Evolutionary conservation across 2,329 filamentous ascomycete species (phyloP), one percentile per base, ranked within the genome.

Genomic region (Phoma herbarum): DNA sequence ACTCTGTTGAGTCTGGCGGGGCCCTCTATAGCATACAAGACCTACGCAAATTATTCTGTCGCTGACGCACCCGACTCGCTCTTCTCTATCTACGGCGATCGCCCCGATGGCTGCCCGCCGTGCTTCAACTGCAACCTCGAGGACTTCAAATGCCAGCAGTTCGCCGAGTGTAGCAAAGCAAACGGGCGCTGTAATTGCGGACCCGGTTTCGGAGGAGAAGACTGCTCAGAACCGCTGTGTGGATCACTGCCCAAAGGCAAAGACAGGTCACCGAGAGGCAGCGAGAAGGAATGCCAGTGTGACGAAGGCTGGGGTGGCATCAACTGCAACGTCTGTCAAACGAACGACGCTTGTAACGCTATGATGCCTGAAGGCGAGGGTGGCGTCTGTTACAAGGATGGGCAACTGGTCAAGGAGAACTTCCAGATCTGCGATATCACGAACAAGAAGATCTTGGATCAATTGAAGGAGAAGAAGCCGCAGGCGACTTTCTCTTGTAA

Each of bases 41-140:
- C 72, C 28, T 70, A 70, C 57, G 58, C 70, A 48, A 76, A 78
- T 57, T 70, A 86, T 84, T 79, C 81, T 86, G 66, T 80, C 86
- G 68, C 86, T 86, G 71, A 77, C 33, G 55, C 69, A 31, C 71
- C 74, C 33, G 63, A 70, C 9, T 60, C 69, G 41, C 86, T 90
- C 74, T 82, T 93, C 73, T 85, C 89, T 35, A 80, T 93, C 45
- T 86, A 91, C 79, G 89, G 87, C 65, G 88, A 90, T 70, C 86
- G 91, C 48, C 90, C 92, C 7, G 85, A 86, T 63, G 87, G 90
- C 70, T 95, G 92, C 74, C 91, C 91, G 52, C 91, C 91, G 72
- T 95, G 95, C 82, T 99, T 99, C 85, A 98, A 99, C 85, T 99
- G 95, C 81, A 90, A 97, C 58, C 86, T 99, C 16, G 93, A 95